Evolutionary conservation across 2,329 filamentous ascomycete species (phyloP).

Genomic region (Aspergillus hiratsukae): DNA sequence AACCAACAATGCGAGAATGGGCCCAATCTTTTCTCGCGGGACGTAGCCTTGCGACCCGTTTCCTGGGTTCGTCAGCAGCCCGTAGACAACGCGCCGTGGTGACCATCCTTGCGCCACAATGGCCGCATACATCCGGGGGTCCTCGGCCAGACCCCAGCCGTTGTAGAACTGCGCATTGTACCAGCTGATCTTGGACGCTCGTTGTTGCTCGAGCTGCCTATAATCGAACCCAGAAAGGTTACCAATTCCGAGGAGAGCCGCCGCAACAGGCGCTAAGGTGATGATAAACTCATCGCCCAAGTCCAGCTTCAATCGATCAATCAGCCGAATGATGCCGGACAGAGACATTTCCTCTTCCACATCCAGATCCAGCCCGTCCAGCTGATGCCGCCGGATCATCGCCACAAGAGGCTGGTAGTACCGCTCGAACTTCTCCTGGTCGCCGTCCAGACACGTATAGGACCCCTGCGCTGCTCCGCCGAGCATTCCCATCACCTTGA

Average conservation of each 20-base stretch:
- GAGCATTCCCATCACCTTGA: conserved; percentile 81
- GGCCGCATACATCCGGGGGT: conserved; percentile 40
- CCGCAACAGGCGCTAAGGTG: conserved; percentile 76
- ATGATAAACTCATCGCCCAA: conserved; percentile 61
- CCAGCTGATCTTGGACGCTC: conserved; percentile 66
- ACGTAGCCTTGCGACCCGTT: conserved; percentile 67
- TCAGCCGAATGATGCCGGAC: conserved; percentile 60
- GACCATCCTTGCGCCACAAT: conserved; percentile 60
- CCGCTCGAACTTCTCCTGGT: conserved; percentile 60
- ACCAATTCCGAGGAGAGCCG: conserved; percentile 59
- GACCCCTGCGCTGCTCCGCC: conserved; percentile 78
- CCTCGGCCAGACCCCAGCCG: conserved; percentile 69
- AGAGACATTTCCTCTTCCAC: conserved; percentile 74
- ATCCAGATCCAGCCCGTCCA: conserved; percentile 73
- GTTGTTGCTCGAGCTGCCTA: conserved; percentile 63
- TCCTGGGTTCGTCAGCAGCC: conserved; percentile 71
- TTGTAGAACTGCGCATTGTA: conserved; percentile 95
- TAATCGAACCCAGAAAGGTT: conserved; percentile 81
- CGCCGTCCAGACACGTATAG: conserved; percentile 59
- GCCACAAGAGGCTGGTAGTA: conserved; percentile 68
- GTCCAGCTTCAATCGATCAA: conserved; percentile 58
- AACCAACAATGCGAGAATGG: conserved; percentile 54
- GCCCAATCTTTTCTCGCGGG: conserved; percentile 52
- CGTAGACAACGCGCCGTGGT: conserved; percentile 69
- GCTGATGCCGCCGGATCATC: conserved; percentile 55